Evolutionary conservation across 352 stramenopile species (phyloP).

Genomic region (Aphanomyces cochlioides): DNA sequence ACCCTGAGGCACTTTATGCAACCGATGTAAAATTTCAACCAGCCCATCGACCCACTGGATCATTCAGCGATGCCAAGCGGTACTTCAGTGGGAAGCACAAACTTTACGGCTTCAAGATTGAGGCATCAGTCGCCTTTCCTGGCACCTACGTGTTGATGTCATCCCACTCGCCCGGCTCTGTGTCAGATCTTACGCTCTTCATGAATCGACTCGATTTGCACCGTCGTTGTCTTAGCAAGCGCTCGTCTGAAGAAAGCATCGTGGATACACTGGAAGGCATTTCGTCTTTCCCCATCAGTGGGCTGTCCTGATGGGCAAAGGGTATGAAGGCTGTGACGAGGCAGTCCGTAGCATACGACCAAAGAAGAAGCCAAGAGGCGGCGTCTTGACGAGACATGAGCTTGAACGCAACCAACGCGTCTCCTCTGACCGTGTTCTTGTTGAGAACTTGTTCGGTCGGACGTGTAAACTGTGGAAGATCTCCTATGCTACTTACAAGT

Average conservation of each 20-base stretch:
- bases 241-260: not conserved
- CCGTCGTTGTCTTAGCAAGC: not conserved
- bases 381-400: not conserved
- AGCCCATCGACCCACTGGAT: not conserved
- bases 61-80: not conserved
- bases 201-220: not conserved
- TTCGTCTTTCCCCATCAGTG: not conserved
- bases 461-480: not conserved
- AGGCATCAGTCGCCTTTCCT: not conserved
- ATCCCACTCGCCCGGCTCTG: not conserved
- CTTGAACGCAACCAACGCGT: not conserved
- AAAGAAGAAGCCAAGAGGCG: not conserved
- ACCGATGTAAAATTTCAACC: slow-evolving; percentile 18
- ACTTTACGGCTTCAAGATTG: not conserved
- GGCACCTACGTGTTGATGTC: not conserved
- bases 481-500: slow-evolving; percentile 18
- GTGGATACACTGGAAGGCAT: not conserved
- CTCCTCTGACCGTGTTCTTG: not conserved
- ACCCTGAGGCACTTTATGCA: slow-evolving; percentile 1
- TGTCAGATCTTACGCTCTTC: slow-evolving; percentile 14
- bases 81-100: slow-evolving; percentile 9
- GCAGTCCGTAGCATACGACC: too few species aligned
- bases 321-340: not conserved
- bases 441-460: slow-evolving; percentile 14
- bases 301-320: not conserved